phyloP scores from a whole-genome alignment of 176 grass and related monocot genomes.

The Oryza glumipatula region DNA sequence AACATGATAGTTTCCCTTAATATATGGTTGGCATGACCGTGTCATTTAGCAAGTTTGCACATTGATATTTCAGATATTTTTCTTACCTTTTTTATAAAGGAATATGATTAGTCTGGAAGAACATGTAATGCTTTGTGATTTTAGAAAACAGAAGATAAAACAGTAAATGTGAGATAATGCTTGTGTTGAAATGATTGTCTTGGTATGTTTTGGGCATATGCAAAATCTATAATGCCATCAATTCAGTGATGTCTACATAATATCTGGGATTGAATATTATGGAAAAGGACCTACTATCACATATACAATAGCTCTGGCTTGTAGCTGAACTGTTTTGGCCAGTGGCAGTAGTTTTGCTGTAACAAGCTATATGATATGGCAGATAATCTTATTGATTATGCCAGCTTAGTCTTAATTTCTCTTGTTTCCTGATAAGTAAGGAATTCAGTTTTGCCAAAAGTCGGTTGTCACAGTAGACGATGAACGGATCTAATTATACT shows the following conservation, averaged over 20 bases:
- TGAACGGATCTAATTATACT: background rate
- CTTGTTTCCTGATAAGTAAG: background rate
- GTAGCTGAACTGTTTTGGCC: constrained; percentile 18
- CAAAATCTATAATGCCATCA: constrained; percentile 33
- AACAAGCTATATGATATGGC: background rate
- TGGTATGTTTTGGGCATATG: background rate
- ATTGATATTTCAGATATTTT: background rate
- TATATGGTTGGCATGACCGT: constrained; percentile 13
- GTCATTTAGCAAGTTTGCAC: background rate
- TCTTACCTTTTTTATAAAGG: constrained; percentile 22
- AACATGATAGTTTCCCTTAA: background rate
- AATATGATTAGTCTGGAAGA: constrained; percentile 6
- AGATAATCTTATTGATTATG: constrained; percentile 8
- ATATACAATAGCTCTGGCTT: constrained; percentile 28
- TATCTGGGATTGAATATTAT: constrained; percentile 10
- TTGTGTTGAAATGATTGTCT: constrained; percentile 22
- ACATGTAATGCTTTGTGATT: constrained; percentile 6
- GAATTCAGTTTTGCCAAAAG: background rate
- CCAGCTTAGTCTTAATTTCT: constrained; percentile 16
- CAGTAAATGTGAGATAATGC: constrained; percentile 5
- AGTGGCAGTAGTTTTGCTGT: constrained; percentile 18
- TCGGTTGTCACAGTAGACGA: background rate
- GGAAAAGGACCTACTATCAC: constrained; percentile 25
- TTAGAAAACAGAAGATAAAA: constrained; percentile 29
- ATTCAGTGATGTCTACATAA: constrained; percentile 13